phyloP scores from a whole-genome alignment of 176 grass and related monocot species.

The Hordeum marinum region DNA sequence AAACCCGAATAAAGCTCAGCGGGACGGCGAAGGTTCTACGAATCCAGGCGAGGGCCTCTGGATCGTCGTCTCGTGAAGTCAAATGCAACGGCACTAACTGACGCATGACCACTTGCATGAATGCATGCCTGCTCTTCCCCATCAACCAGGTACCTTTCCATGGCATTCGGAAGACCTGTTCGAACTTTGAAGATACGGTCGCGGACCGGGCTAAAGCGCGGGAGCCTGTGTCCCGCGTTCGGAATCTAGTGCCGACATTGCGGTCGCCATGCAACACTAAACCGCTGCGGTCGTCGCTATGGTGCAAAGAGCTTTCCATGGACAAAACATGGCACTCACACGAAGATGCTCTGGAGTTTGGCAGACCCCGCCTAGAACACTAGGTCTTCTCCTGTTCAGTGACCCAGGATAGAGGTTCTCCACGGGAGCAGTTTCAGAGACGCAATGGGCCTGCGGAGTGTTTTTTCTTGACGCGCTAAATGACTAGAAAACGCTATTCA shows the following conservation, averaged over 20 bases:
- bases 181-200: neutral
- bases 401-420: too few species aligned
- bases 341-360: too few species aligned
- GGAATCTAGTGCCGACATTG: conserved; percentile 1
- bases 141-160: conserved; percentile 22
- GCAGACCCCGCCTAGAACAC: too few species aligned
- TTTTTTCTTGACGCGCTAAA: too few species aligned
- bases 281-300: too few species aligned
- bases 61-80: conserved; percentile 19
- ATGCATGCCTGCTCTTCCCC: neutral
- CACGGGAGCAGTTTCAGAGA: too few species aligned
- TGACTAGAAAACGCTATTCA: too few species aligned
- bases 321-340: too few species aligned
- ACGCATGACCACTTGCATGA: conserved; percentile 14
- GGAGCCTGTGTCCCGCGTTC: neutral
- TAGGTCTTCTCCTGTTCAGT: too few species aligned
- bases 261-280: neutral
- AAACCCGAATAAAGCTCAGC: neutral
- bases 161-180: neutral
- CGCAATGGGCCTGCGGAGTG: too few species aligned
- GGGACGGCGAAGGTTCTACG: neutral
- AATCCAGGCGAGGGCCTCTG: neutral
- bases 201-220: neutral
- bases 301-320: too few species aligned
- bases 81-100: conserved; percentile 17